Evolutionary conservation across 148 eudicot species (phyloP), one percentile per base, ranked within the genome.

Genomic region (Camellia lanceoleosa): DNA sequence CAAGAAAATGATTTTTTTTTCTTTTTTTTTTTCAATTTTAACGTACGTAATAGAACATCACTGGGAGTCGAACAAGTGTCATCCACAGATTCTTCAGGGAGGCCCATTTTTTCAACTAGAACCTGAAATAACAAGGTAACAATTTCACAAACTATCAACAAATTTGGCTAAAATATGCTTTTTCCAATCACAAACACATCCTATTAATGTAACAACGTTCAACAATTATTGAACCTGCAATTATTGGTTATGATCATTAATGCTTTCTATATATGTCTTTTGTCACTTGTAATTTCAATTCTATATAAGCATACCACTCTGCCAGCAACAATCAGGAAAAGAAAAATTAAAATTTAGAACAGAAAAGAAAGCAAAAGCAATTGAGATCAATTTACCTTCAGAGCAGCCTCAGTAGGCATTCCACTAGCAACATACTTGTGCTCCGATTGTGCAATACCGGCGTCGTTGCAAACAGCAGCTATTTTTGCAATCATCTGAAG

Each of bases 21-120:
- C 1, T 30, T 30, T 30, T 30, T 30, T 30, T n/a, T n/a, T n/a
- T n/a, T n/a, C 5, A 14, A 73, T 55, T 73, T 20, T n/a, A 46
- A 83, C 90, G 68, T 84, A 88, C 91, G 52, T 56, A 86, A 55
- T 5, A 75, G 77, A 0, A 23, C 4, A 80, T 82, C 83, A 46
- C 70, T 73, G 79, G 66, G 44, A 70, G 80, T 66, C 11, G 85
- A 56, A 83, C 79, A 79, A 4, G 80, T 61, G 52, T 71, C 81
- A 58, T 77, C 79, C 73, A 68, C 75, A 38, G 81, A 5, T 20
- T 81, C 87, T 73, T 60, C 68, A 6, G 89, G 89, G 18, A 83
- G 82, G 55, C 91, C 89, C 91, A 89, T 89, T 85, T 89, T 89
- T 82, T 89, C 91, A 38, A 86, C 91, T 63, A 88, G 74, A 80